Evolutionary conservation across 1,284 basidiomycete genomes (phyloP).

Genomic region (Naganishia liquefaciens): DNA sequence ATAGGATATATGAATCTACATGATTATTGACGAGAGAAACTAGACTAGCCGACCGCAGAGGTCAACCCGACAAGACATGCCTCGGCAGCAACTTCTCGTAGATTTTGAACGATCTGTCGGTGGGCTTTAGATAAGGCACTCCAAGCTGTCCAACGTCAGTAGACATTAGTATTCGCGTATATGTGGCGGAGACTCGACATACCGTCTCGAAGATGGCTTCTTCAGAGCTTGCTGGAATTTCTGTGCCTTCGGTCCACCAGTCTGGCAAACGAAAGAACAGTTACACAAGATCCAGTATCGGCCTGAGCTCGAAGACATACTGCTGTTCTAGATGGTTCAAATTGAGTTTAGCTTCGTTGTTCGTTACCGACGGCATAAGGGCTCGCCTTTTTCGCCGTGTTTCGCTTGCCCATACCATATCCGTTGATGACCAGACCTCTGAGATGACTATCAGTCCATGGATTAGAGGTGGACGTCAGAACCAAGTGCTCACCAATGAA

Average conservation of each 20-base stretch:
- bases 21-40: no score
- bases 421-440: conserved; percentile 45
- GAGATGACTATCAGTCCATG: neutral
- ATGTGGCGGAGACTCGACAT: conserved; percentile 24
- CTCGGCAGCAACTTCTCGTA: conserved; percentile 34
- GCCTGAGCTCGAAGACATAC: neutral
- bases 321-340: conserved; percentile 25
- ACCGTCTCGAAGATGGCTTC: conserved; percentile 44
- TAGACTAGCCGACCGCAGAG: no score
- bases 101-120: conserved; percentile 37
- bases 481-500: conserved; percentile 30
- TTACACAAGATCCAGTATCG: no score
- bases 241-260: conserved; percentile 36
- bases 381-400: neutral
- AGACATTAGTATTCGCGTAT: neutral
- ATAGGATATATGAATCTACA: no score
- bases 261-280: neutral
- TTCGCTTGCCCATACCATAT: conserved; percentile 43
- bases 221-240: conserved; percentile 41
- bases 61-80: neutral
- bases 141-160: conserved; percentile 34
- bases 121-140: conserved; percentile 42
- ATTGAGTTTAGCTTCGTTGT: no score
- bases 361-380: no score
- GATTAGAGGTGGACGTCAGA: neutral